A percentile compares a stretch with the other conserved stretches of the same genome.
Conservation (phyloP, 768 basidiomycete genomes). For the Russula olivacea region DNA sequence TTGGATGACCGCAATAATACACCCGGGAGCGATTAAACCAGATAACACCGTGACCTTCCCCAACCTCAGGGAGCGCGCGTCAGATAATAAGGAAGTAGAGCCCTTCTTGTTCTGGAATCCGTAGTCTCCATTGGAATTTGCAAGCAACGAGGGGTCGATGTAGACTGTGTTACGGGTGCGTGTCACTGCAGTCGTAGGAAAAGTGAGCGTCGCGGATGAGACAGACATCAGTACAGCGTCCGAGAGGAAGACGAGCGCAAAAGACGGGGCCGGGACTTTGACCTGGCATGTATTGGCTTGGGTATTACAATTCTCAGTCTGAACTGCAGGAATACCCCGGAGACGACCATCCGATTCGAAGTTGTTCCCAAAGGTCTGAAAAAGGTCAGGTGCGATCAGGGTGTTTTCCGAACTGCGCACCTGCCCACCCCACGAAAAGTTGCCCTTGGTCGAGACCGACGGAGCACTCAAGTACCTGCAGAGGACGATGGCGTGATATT, state of each 20-base stretch:
- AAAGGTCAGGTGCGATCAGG: not conserved
- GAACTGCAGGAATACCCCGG: constrained; percentile 47
- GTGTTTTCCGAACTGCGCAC: constrained; percentile 32
- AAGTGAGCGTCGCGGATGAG: constrained; percentile 40
- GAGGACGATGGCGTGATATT: not conserved
- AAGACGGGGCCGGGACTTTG: constrained; percentile 61
- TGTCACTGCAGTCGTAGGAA: constrained; percentile 50
- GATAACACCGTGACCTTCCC: not conserved
- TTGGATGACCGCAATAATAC: not conserved
- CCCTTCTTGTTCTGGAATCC: constrained; percentile 33
- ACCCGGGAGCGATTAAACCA: not conserved
- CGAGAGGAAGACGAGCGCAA: constrained; percentile 69
- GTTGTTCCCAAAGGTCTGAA: constrained; percentile 52
- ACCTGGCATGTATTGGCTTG: constrained; percentile 50
- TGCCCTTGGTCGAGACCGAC: constrained; percentile 52
- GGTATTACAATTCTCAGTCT: constrained; percentile 55
- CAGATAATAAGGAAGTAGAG: constrained; percentile 31
- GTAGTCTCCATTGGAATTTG: constrained; percentile 56
- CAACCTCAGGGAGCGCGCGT: not conserved
- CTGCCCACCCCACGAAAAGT: constrained; percentile 77
- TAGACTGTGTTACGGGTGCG: constrained; percentile 50
- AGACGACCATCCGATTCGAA: constrained; percentile 67
- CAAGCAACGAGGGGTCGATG: constrained; percentile 49
- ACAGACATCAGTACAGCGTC: constrained; percentile 36
- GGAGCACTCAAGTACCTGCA: constrained; percentile 50